Evolutionary conservation across 1,139 yeast genomes (phyloP).

Genomic region (Yamadazyma oceani): DNA sequence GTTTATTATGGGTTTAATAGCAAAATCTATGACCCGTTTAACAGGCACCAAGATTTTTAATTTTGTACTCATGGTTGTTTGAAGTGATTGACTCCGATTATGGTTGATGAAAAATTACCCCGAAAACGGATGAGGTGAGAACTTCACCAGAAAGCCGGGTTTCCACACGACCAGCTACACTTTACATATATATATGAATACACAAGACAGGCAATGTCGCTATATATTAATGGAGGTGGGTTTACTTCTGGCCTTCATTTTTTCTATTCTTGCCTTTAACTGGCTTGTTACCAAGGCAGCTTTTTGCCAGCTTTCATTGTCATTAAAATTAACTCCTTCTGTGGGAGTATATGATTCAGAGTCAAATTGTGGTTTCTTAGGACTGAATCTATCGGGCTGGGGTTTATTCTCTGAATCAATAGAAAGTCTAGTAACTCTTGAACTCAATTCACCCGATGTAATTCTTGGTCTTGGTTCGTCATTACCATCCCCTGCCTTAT

Average conservation of each 20-base stretch:
- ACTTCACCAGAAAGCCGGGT: not conserved
- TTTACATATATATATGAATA: not conserved
- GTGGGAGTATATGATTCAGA: constrained; percentile 8
- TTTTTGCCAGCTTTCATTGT: constrained; percentile 80
- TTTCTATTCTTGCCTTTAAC: constrained; percentile 81
- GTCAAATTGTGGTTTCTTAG: constrained; percentile 9
- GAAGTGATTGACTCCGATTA: not conserved
- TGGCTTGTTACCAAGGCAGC: constrained; percentile 90
- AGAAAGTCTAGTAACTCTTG: constrained; percentile 46
- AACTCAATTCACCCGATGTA: constrained; percentile 42
- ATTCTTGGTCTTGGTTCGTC: constrained; percentile 18
- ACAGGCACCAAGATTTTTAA: constrained; percentile 88
- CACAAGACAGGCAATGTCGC: not conserved
- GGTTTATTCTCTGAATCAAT: constrained; percentile 35
- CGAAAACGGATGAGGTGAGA: constrained; percentile 10
- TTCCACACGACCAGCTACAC: not conserved
- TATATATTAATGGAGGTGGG: constrained; percentile 1
- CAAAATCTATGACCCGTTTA: constrained; percentile 91
- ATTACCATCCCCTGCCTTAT: constrained; percentile 4
- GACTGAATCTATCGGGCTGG: constrained; percentile 15
- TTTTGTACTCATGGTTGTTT: constrained; percentile 42
- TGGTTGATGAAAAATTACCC: constrained; percentile 2
- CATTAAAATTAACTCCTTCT: constrained; percentile 23
- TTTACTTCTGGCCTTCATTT: constrained; percentile 66
- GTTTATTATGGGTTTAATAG: constrained; percentile 90